These are phyloP conservation scores for Achaetomium macrosporum DNA, from an alignment of 2,329 filamentous ascomycete genomes.

Conservation along the genomic window DNA sequence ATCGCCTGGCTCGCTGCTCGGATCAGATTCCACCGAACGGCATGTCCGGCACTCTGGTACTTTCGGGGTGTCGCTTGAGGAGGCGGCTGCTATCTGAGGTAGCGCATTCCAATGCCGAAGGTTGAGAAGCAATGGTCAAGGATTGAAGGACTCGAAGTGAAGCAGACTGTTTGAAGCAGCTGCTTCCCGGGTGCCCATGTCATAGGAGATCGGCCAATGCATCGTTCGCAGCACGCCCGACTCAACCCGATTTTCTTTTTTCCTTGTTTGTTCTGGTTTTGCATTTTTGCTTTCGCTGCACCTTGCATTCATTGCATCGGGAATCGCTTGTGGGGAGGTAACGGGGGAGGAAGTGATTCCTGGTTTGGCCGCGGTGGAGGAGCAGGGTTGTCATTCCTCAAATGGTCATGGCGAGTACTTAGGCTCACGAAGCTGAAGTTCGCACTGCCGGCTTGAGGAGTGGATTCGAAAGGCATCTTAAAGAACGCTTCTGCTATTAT, in stretches of 20 bases:
- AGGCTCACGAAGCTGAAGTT: neutral
- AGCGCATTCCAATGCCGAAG: slow-evolving; percentile 6
- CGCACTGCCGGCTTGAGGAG: neutral
- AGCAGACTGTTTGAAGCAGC: slow-evolving; percentile 8
- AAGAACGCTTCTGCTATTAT: neutral
- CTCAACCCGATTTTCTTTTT: slow-evolving; percentile 13
- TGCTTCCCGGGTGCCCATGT: slow-evolving; percentile 7
- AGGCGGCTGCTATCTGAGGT: slow-evolving; percentile 10
- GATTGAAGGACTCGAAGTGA: slow-evolving; percentile 9
- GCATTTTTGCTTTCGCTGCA: slow-evolving; percentile 19
- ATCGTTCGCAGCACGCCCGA: slow-evolving; percentile 15
- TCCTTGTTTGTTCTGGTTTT: slow-evolving; percentile 26
- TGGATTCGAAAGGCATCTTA: neutral
- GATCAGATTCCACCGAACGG: slow-evolving; percentile 25
- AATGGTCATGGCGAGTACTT: neutral
- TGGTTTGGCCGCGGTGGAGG: slow-evolving; percentile 5
- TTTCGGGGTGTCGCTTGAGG: slow-evolving; percentile 20
- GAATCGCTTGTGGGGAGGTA: slow-evolving; percentile 36
- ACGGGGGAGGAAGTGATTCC: slow-evolving; percentile 29
- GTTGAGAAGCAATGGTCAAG: slow-evolving; percentile 16
- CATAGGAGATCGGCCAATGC: slow-evolving; percentile 14
- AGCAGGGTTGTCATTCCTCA: neutral
- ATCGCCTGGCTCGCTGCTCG: slow-evolving; percentile 7
- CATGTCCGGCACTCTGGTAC: slow-evolving; percentile 25
- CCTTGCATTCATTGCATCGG: slow-evolving; percentile 26